phyloP scores from a whole-genome alignment of 2,329 filamentous ascomycete genomes.

The Beauveria sp. region DNA sequence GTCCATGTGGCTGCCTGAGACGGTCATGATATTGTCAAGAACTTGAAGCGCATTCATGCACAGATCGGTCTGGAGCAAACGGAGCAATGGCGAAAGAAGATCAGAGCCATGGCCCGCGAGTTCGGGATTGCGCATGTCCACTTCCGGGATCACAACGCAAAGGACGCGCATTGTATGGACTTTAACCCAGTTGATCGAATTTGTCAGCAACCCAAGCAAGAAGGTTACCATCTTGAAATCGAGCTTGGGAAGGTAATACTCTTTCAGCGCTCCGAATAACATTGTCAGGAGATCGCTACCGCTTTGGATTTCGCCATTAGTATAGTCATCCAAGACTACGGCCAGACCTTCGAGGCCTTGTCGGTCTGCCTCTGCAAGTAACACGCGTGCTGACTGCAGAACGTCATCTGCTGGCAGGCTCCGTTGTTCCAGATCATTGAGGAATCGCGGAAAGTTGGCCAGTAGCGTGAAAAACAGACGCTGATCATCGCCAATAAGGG shows the following conservation, averaged over 20 bases:
- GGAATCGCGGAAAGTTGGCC: conserved; percentile 82
- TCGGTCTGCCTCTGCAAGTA: conserved; percentile 65
- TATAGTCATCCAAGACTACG: conserved; percentile 61
- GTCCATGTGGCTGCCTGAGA: conserved; percentile 87
- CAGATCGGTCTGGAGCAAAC: conserved; percentile 85
- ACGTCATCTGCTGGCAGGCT: conserved; percentile 47
- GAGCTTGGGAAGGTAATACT: conserved; percentile 71
- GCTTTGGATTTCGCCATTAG: conserved; percentile 56
- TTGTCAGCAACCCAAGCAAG: conserved; percentile 84
- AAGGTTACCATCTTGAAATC: conserved; percentile 85
- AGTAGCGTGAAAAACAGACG: conserved; percentile 79
- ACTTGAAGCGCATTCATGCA: conserved; percentile 90
- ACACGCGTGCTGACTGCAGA: conserved; percentile 56
- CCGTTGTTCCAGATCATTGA: conserved; percentile 65
- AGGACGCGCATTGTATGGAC: conserved; percentile 88
- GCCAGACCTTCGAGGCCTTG: conserved; percentile 63
- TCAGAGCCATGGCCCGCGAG: conserved; percentile 89
- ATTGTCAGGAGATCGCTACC: conserved; percentile 71
- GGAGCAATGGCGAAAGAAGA: conserved; percentile 83
- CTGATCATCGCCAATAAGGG: conserved; percentile 73
- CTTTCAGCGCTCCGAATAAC: conserved; percentile 64
- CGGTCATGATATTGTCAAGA: conserved; percentile 89
- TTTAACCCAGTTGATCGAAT: conserved; percentile 83
- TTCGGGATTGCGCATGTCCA: conserved; percentile 88
- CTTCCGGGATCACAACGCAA: conserved; percentile 74